Percentiles rank a stretch among this genome's conserved stretches.
Conservation (phyloP, 768 basidiomycete species). For the Leccinum boreale region DNA sequence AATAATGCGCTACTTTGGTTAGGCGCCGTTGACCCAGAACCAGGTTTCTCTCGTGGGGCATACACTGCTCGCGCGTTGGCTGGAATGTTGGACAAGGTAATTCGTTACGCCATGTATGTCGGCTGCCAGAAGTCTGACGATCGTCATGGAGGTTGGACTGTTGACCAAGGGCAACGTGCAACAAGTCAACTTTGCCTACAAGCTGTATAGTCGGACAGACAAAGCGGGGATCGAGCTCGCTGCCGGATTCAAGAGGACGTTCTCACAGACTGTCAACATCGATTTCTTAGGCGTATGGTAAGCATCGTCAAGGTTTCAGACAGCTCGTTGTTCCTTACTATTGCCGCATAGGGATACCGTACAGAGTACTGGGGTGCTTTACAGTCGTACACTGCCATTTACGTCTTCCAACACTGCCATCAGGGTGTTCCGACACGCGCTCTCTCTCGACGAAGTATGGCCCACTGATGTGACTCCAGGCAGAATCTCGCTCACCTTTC, state of each 20-base stretch:
- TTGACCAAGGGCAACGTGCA: slow-evolving; percentile 64
- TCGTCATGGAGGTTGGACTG: slow-evolving; percentile 55
- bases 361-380: slow-evolving; percentile 67
- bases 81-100: slow-evolving; percentile 69
- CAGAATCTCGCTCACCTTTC: slow-evolving; percentile 8
- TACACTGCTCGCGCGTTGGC: slow-evolving; percentile 71
- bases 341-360: slow-evolving; percentile 65
- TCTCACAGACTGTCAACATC: slow-evolving; percentile 62
- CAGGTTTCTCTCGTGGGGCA: slow-evolving; percentile 75
- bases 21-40: slow-evolving; percentile 9
- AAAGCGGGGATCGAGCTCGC: slow-evolving; percentile 43
- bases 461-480: background rate
- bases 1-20: background rate
- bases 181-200: slow-evolving; percentile 73
- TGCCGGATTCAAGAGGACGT: slow-evolving; percentile 69
- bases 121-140: background rate
- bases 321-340: slow-evolving; percentile 2
- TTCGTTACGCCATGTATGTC: background rate
- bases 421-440: slow-evolving; percentile 71
- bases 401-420: slow-evolving; percentile 59
- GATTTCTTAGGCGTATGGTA: slow-evolving; percentile 82
- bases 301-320: slow-evolving; percentile 9
- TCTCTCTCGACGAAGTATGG: slow-evolving; percentile 71
- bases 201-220: slow-evolving; percentile 59
- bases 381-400: slow-evolving; percentile 61